Base-by-base conservation (phyloP, 2,329 filamentous ascomycete genomes). In the Paraconiothyrium brasiliense region DNA sequence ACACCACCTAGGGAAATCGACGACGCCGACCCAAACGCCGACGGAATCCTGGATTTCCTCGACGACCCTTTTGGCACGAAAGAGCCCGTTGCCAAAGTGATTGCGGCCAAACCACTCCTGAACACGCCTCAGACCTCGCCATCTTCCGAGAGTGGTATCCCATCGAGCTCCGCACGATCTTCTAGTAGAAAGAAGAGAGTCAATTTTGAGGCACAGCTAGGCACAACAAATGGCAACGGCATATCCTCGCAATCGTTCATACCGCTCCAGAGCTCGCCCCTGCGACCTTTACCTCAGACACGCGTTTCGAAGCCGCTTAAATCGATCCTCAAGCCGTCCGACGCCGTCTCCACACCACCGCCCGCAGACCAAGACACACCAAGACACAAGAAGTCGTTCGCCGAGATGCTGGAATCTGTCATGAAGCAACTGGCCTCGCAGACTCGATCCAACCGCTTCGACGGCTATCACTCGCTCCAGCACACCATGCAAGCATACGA, bases 401-500 rank as follows among this genome's bases (percentile, higher is more conserved):
- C 86, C 66, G 88, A 88, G 69, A 95, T 97, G 90, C 81, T 98
- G 66, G 92, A 97, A 69, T 96, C 92, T 0, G 88, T 93, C 5
- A 86, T 93, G 39, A 90, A 92, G 78, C 91, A 95, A 78, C 85
- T 99, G 51, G 91, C 90, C 41, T 89, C 91, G 24, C 83, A 88
- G 34, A 91, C 93, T 67, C 85, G 90, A 57, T 86, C 89, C 60
- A 89, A 88, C 13, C 90, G 90, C 67, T 79, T 95, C 35, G 95
- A 99, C 80, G 92, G 94, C 52, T 98, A 99, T 73, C 89, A 90
- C 75, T 91, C 91, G 71, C 83, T 99, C 48, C 87, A 90, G 35
- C 86, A 89, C 37, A 89, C 90, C 4, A 82, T 97, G 69, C 92
- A 92, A 75, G 86, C 90, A 6, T 97, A 94, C 60, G 92, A 94